These are phyloP conservation scores for Fusarium sp. DNA, from an alignment of 2,329 filamentous ascomycete genomes.

Conservation along the genomic window DNA sequence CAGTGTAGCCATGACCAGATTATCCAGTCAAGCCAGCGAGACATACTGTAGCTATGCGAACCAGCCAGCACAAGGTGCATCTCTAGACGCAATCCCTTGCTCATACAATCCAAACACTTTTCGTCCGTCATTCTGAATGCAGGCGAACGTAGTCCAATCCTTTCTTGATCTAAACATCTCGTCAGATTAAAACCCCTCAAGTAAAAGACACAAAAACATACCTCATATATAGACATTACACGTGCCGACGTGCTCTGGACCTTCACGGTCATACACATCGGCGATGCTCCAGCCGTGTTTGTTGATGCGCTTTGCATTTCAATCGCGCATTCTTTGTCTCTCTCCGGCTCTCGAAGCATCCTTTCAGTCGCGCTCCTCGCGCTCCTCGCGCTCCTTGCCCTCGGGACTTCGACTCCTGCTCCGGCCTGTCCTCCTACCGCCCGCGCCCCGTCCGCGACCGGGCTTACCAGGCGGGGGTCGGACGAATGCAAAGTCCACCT, in stretches of 20 bases:
- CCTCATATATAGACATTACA: constrained; percentile 42
- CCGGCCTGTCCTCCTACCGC: constrained; percentile 57
- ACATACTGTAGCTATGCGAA: not conserved
- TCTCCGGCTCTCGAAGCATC: not conserved
- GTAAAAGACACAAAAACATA: constrained; percentile 22
- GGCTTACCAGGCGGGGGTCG: constrained; percentile 74
- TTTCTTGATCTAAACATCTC: constrained; percentile 11
- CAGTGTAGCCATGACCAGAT: not conserved
- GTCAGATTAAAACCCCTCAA: constrained; percentile 1
- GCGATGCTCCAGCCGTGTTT: constrained; percentile 18
- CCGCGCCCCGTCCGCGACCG: constrained; percentile 53
- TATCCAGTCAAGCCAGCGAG: not conserved
- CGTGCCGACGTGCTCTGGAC: constrained; percentile 45
- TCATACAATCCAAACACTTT: not conserved
- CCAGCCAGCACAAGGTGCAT: constrained; percentile 4
- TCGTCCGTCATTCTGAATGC: not conserved
- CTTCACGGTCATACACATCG: constrained; percentile 38
- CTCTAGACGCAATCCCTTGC: not conserved
- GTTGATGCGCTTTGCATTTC: no score
- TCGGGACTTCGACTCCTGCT: constrained; percentile 64
- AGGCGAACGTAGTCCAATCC: constrained; percentile 5
- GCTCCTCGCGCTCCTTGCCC: constrained; percentile 47
- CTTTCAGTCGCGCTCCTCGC: constrained; percentile 47
- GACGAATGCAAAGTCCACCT: constrained; percentile 88
- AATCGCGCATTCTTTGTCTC: not conserved